Evolutionary conservation across 2,329 filamentous ascomycete species (phyloP).

Genomic region (Metarhizium anisopliae): DNA sequence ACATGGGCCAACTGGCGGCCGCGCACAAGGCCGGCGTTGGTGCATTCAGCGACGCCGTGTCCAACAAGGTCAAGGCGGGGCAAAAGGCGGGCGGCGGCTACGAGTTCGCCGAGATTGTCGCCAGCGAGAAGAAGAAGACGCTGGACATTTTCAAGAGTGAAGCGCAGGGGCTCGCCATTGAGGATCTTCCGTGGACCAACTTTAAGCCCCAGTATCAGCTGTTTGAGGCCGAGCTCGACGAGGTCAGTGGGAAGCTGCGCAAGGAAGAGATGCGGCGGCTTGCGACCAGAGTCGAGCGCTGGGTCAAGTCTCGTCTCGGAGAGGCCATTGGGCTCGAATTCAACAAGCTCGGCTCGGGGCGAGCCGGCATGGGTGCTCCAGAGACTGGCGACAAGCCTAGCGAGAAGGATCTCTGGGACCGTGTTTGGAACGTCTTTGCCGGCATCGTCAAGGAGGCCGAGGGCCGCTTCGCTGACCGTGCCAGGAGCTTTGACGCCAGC

Average conservation of each 20-base stretch:
- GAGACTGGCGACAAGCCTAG: slow-evolving; percentile 66
- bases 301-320: slow-evolving; percentile 79
- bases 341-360: slow-evolving; percentile 86
- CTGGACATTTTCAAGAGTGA: slow-evolving; percentile 68
- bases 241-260: slow-evolving; percentile 73
- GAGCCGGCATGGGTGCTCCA: slow-evolving; percentile 72
- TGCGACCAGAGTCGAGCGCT: slow-evolving; percentile 83
- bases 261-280: slow-evolving; percentile 95
- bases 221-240: slow-evolving; percentile 85
- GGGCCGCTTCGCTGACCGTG: slow-evolving; percentile 73
- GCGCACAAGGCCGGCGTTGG: slow-evolving; percentile 82
- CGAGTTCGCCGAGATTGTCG: slow-evolving; percentile 92
- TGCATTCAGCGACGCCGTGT: slow-evolving; percentile 80
- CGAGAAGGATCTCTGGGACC: slow-evolving; percentile 91
- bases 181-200: slow-evolving; percentile 79
- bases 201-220: slow-evolving; percentile 71
- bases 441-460: slow-evolving; percentile 80
- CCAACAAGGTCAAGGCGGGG: slow-evolving; percentile 76
- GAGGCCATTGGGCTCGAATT: slow-evolving; percentile 90
- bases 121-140: slow-evolving; percentile 68
- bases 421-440: slow-evolving; percentile 82
- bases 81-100: slow-evolving; percentile 88
- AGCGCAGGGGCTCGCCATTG: slow-evolving; percentile 64
- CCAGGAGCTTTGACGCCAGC: slow-evolving; percentile 88
- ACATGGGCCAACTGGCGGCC: slow-evolving; percentile 77